A percentile compares a stretch with the other conserved stretches of the same genome.
Conservation (phyloP, 108 stramenopile species). For the Skeletonema grethae region DNA sequence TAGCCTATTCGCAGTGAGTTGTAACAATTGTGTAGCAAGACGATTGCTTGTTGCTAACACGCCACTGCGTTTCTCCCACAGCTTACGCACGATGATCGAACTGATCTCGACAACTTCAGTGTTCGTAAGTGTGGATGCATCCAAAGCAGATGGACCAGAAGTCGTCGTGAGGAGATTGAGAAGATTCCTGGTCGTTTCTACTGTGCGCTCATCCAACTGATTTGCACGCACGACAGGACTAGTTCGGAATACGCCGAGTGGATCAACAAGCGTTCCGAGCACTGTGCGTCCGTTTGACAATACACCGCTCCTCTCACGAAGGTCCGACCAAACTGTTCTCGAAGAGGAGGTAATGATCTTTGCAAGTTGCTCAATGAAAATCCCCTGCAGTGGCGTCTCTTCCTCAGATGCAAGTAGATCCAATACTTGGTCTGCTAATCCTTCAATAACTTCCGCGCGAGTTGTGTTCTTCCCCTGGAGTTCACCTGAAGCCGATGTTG, state of each 20-base stretch:
- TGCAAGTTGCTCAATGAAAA: constrained; percentile 82
- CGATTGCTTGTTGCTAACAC: constrained; percentile 70
- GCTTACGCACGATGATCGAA: constrained; percentile 62
- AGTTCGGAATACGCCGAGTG: constrained; percentile 80
- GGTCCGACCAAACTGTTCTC: constrained; percentile 65
- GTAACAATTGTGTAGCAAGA: constrained; percentile 62
- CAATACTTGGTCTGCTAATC: constrained; percentile 66
- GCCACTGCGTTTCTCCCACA: constrained; percentile 75
- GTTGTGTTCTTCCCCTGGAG: constrained; percentile 54
- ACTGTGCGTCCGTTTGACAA: constrained; percentile 76
- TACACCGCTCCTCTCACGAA: constrained; percentile 67
- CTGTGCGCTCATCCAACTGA: constrained; percentile 70
- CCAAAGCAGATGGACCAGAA: constrained; percentile 25
- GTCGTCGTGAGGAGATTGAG: constrained; percentile 46
- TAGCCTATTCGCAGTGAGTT: constrained; percentile 73
- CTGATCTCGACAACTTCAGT: constrained; percentile 68
- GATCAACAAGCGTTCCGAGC: constrained; percentile 82
- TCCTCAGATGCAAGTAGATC: constrained; percentile 80
- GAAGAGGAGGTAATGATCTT: constrained; percentile 75
- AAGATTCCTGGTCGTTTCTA: constrained; percentile 77
- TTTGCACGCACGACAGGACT: constrained; percentile 72
- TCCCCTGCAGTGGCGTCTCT: constrained; percentile 79
- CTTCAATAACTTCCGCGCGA: constrained; percentile 59
- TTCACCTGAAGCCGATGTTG: constrained; percentile 72
- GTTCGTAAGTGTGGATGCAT: constrained; percentile 56